Percentiles rank a stretch among this genome's conserved stretches.
These are phyloP conservation scores for Copromyces sp. DNA, from an alignment of 495 filamentous ascomycete species.

Conservation along the genomic window DNA sequence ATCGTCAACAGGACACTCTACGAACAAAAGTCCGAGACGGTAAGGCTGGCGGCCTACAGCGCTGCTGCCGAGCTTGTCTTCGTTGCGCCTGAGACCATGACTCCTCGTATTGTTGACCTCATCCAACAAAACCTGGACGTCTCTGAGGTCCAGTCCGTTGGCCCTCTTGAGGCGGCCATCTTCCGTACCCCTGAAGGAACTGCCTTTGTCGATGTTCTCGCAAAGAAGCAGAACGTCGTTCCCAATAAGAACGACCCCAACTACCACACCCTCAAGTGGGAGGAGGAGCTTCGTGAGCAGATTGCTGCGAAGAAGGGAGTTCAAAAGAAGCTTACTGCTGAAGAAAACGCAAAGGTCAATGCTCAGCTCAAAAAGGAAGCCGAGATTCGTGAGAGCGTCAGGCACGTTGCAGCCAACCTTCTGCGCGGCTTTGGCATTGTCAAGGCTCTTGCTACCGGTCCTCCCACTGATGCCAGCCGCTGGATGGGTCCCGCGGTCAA, in stretches of 20 bases:
- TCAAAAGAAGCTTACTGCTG: slow-evolving; percentile 78
- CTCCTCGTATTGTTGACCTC: slow-evolving; percentile 61
- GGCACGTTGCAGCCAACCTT: slow-evolving; percentile 55
- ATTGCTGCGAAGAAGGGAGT: slow-evolving; percentile 86
- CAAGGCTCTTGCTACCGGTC: slow-evolving; percentile 67
- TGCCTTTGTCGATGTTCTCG: slow-evolving; percentile 80
- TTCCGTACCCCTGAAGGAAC: slow-evolving; percentile 81
- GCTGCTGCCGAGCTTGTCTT: slow-evolving; percentile 87
- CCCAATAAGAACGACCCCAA: slow-evolving; percentile 80
- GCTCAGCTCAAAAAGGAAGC: slow-evolving; percentile 83
- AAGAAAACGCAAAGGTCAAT: slow-evolving; percentile 83
- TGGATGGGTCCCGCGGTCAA: slow-evolving; percentile 78
- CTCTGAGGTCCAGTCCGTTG: slow-evolving; percentile 53
- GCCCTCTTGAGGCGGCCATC: slow-evolving; percentile 81
- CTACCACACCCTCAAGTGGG: slow-evolving; percentile 94
- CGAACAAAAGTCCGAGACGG: slow-evolving; percentile 31
- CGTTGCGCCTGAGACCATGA: slow-evolving; percentile 75
- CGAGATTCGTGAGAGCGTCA: slow-evolving; percentile 60
- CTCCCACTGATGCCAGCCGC: slow-evolving; percentile 68
- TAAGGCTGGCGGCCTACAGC: slow-evolving; percentile 61
- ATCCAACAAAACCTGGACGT: slow-evolving; percentile 61
- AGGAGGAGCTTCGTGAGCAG: slow-evolving; percentile 80
- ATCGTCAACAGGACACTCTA: slow-evolving; percentile 38
- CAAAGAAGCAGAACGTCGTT: slow-evolving; percentile 58
- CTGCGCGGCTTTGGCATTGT: slow-evolving; percentile 77